A percentile compares a stretch with the other conserved stretches of the same genome.
Evolutionary conservation across 441 rosid genomes (phyloP).

Genomic region (Erysimum cheiri): DNA sequence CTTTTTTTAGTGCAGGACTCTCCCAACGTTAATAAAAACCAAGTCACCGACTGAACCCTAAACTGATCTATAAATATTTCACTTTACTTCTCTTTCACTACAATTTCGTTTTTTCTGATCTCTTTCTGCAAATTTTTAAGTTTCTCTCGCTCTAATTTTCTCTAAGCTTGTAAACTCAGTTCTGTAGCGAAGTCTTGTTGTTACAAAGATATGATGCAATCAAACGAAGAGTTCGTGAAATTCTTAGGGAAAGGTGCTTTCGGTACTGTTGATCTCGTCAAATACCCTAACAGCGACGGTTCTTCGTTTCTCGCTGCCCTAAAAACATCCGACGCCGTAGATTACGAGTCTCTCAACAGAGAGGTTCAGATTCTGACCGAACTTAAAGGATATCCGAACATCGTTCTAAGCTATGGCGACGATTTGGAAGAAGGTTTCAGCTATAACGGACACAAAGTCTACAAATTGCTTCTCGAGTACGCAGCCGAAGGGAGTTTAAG

Average conservation of each 20-base stretch:
- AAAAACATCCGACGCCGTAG: background rate
- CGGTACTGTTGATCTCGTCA: background rate
- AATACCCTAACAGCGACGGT: background rate
- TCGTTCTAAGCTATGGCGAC: background rate
- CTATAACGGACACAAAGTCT: background rate
- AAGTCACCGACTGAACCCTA: background rate
- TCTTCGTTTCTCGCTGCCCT: background rate
- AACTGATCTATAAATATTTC: background rate
- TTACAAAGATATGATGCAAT: constrained; percentile 12
- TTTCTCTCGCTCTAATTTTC: background rate
- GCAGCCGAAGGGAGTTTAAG: constrained; percentile 10
- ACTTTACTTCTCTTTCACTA: background rate
- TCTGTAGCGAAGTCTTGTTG: background rate
- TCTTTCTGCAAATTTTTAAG: too few species aligned
- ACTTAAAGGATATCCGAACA: constrained; percentile 7
- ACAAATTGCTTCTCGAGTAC: constrained; percentile 23
- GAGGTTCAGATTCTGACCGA: constrained; percentile 19
- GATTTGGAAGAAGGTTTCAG: background rate
- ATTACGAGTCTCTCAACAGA: background rate
- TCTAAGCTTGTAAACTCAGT: constrained; percentile 8
- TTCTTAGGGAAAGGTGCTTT: background rate
- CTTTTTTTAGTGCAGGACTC: background rate
- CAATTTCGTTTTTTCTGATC: background rate
- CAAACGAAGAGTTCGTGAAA: background rate
- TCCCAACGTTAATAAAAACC: background rate